phyloP scores from a whole-genome alignment of 371 early-diverging fungal species.

The Rhizopus arrhizus region DNA sequence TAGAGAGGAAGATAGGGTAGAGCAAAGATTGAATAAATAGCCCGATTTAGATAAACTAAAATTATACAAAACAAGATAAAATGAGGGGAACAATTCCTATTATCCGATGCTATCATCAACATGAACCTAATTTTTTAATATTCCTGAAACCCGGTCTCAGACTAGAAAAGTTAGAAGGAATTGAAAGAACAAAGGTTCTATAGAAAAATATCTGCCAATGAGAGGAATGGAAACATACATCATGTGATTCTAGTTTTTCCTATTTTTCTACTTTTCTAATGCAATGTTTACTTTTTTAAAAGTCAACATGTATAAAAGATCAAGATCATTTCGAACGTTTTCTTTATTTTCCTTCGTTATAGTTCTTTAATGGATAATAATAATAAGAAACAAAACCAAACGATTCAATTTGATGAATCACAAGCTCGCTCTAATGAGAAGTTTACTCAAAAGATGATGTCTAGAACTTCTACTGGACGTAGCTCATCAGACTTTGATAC shows the following conservation, averaged over 20 bases:
- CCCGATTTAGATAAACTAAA: no score
- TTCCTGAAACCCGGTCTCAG: background rate
- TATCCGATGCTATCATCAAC: conserved; percentile 14
- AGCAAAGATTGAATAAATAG: no score
- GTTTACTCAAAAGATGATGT: conserved; percentile 32
- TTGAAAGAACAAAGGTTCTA: background rate
- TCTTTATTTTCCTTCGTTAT: background rate
- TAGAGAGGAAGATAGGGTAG: no score
- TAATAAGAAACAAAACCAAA: conserved; percentile 7
- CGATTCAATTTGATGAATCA: conserved; percentile 30
- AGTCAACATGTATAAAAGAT: no score
- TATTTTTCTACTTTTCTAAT: background rate
- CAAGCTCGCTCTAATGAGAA: conserved; percentile 34
- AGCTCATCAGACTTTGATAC: conserved; percentile 40
- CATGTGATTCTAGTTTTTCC: background rate
- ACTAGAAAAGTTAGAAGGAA: background rate
- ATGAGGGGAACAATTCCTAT: conserved; percentile 1
- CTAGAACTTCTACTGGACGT: conserved; percentile 32
- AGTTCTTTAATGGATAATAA: conserved; percentile 8
- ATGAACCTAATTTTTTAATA: background rate
- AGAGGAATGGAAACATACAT: background rate
- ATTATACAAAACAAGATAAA: no score
- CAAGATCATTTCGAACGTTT: background rate
- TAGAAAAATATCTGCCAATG: background rate
- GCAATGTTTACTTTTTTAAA: background rate